Evolutionary conservation across 78 protist species (phyloP), one percentile per base, ranked within the genome.

Genomic region (Dictyostelium firmibasis): DNA sequence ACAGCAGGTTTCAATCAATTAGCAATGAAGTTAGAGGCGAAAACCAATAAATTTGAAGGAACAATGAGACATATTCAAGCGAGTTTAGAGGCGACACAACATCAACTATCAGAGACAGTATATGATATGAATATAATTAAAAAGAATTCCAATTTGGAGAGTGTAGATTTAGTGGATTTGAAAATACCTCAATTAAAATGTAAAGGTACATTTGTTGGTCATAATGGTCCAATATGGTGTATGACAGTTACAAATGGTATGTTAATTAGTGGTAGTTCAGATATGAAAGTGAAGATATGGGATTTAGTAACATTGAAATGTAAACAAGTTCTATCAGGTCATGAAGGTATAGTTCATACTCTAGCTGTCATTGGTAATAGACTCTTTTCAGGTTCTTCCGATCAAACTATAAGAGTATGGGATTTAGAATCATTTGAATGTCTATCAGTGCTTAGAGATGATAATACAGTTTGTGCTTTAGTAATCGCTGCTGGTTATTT

Each of bases 151-250:
- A 74, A 82, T 75, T 44, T 84, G 69, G 95, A 84, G 84, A 47
- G 31, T 20, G 36, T 57, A 10, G 95, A 91, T 25, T 72, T 91
- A 57, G 95, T 91, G 18, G 95, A 84, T 76, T 38, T 91, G 18
- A 84, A 91, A 79, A 76, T 91, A 36, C 95, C 89, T 23, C 92
- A 85, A 25, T 31, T 92, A n/a, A 92, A 85, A 38, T 92, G 96
- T 81, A 92, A 82, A 62, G 96, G 96, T 79, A 92, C 96, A 0
- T 85, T 92, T 5, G 43, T 91, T 3, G 97, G 92, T 8, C 97
- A 95, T 67, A 69, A 74, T 23, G 97, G 97, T 9, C 97, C 97
- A 2, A 92, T 95, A 25, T 95, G 97, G 97, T 83, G 95, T 25
- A 91, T 95, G 85, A 81, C 97, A 3, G 81, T 74, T 0, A 44